phyloP scores from a whole-genome alignment of 2,329 filamentous ascomycete genomes.

The Curvularia hawaiiensis region DNA sequence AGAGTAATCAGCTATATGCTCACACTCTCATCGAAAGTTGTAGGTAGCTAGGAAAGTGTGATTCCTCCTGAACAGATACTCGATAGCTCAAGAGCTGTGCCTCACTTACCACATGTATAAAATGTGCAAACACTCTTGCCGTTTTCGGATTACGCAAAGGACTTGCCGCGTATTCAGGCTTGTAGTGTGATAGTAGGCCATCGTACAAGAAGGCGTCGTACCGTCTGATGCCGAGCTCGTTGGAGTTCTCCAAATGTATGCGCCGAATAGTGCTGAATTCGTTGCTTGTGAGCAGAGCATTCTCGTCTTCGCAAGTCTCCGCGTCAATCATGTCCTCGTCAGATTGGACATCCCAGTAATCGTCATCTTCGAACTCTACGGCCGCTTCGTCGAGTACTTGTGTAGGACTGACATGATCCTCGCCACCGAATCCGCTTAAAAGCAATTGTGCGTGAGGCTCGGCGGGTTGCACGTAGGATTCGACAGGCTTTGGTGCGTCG shows the following conservation, averaged over 20 bases:
- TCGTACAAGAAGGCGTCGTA: constrained; percentile 56
- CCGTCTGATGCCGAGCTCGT: constrained; percentile 46
- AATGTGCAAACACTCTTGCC: constrained; percentile 86
- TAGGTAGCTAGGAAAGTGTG: neutral
- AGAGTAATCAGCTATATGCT: constrained; percentile 10
- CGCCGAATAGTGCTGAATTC: constrained; percentile 47
- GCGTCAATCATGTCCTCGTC: constrained; percentile 52
- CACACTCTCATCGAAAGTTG: no score
- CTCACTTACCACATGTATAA: constrained; percentile 70
- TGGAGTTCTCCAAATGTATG: constrained; percentile 44
- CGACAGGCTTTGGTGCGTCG: constrained; percentile 16
- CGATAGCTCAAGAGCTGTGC: neutral
- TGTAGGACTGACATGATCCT: constrained; percentile 45
- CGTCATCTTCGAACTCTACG: constrained; percentile 54
- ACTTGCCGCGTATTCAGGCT: constrained; percentile 54
- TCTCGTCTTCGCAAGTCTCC: constrained; percentile 28
- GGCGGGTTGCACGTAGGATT: neutral
- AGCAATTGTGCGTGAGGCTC: constrained; percentile 26
- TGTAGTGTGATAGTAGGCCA: constrained; percentile 53
- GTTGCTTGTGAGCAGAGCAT: constrained; percentile 30
- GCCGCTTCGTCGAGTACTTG: constrained; percentile 46
- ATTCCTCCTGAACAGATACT: neutral
- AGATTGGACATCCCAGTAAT: constrained; percentile 56
- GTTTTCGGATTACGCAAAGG: constrained; percentile 82
- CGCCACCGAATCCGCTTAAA: constrained; percentile 47